Evolutionary conservation across 2,329 filamentous ascomycete genomes (phyloP).

Genomic region (Thelonectria blattea): DNA sequence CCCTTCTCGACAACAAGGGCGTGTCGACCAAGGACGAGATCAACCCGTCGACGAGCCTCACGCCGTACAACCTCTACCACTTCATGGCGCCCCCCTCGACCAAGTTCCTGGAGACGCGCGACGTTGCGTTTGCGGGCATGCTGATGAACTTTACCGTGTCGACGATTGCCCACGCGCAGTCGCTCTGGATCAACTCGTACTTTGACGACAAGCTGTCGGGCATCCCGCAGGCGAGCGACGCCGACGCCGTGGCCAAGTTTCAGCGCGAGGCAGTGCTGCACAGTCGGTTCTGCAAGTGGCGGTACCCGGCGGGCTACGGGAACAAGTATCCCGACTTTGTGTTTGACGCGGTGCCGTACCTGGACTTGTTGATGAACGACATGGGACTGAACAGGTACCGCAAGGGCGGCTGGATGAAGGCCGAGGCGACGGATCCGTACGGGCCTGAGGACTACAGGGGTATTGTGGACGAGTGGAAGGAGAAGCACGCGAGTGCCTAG

Average conservation of each 20-base stretch:
- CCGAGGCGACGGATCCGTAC: slow-evolving; percentile 63
- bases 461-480: slow-evolving; percentile 59
- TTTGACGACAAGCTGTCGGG: slow-evolving; percentile 48
- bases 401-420: slow-evolving; percentile 59
- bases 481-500: slow-evolving; percentile 21
- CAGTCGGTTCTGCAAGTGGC: slow-evolving; percentile 72
- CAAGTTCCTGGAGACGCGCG: slow-evolving; percentile 42
- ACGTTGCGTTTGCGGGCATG: slow-evolving; percentile 54
- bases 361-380: slow-evolving; percentile 72
- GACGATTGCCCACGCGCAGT: slow-evolving; percentile 54
- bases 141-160: slow-evolving; percentile 51
- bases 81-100: slow-evolving; percentile 53
- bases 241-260: slow-evolving; percentile 48
- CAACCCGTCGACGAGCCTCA: slow-evolving; percentile 32
- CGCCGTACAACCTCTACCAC: slow-evolving; percentile 50
- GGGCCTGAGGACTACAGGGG: slow-evolving; percentile 63
- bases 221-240: slow-evolving; percentile 27
- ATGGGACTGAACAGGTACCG: slow-evolving; percentile 63
- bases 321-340: slow-evolving; percentile 70
- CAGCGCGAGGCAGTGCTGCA: slow-evolving; percentile 66
- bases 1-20: slow-evolving; percentile 49
- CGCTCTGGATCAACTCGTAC: slow-evolving; percentile 70
- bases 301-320: slow-evolving; percentile 71
- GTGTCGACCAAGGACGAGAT: slow-evolving; percentile 41
- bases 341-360: slow-evolving; percentile 77